Evolutionary conservation across 1,139 yeast species (phyloP), one percentile per base, ranked within the genome.

Genomic region (Debaryomycetaceae sp.): DNA sequence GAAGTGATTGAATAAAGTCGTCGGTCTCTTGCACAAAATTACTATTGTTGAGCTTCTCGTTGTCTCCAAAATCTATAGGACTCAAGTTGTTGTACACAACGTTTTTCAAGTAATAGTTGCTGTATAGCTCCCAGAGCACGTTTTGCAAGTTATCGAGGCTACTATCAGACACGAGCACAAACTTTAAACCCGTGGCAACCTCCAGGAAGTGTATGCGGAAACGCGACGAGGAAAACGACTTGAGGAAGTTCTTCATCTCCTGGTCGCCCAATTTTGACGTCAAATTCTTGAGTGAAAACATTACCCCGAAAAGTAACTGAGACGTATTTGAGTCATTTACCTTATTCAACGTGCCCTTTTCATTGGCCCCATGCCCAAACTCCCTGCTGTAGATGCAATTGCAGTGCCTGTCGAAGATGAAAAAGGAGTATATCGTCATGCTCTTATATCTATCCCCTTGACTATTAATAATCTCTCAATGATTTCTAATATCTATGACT

Each of bases 341-440:
- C 24, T 73, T 69, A 57, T 85, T 85, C 41, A 76, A 68, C 0
- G 76, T 59, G 1, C 85, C 86, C 34, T 65, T 62, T 13, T 59
- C 62, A 27, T 42, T 43, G 23, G 49, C 46, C 34, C 55, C 48
- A 45, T 56, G 62, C 20, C 63, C 70, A 72, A 79, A 86, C 58
- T 85, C 90, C 38, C 93, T 67, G 53, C 76, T 78, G 64, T 80
- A 87, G 36, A 87, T 79, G 58, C 95, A 87, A 53, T 81, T 82
- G 66, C 96, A 87, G 62, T 91, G 97, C 59, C 95, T 78, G 60
- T 91, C 97, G 60, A 85, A 91, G 44, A 91, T 79, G 83, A 90
- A 87, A 61, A 90, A 86, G 6, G 96, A 86, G 65, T 85, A 85
- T 44, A 89, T 81, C 8, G 61, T 52, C 63, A 58, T 58, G 14